These are phyloP conservation scores for Euclidium syriacum DNA, from an alignment of 345 rosid genomes.

Conservation along the genomic window DNA sequence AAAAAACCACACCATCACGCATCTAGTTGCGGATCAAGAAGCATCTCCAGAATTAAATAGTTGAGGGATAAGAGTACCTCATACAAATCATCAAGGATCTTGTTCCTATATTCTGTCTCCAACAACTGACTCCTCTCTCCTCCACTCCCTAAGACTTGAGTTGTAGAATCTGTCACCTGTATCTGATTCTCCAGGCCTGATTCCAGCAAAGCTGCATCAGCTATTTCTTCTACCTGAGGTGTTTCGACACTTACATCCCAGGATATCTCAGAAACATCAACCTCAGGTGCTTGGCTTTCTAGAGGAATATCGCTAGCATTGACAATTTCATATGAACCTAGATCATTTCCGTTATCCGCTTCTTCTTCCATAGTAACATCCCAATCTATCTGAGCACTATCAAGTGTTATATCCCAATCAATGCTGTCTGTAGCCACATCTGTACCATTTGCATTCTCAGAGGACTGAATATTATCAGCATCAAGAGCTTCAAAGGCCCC, in stretches of 20 bases:
- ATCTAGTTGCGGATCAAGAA: conserved; percentile 9
- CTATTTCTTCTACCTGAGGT: conserved; percentile 66
- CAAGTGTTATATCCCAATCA: conserved; percentile 94
- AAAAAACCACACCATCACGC: conserved; percentile 9
- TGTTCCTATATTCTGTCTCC: conserved; percentile 86
- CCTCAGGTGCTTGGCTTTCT: conserved; percentile 34
- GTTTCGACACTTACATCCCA: conserved; percentile 94
- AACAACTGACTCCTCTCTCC: conserved; percentile 69
- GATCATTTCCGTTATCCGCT: conserved; percentile 70
- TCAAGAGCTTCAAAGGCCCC: conserved; percentile 44
- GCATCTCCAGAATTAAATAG: not conserved
- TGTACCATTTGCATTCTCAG: conserved; percentile 40
- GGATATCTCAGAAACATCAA: conserved; percentile 57
- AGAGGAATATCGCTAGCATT: conserved; percentile 67
- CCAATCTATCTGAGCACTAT: conserved; percentile 82
- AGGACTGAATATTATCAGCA: conserved; percentile 37
- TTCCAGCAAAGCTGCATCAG: conserved; percentile 38
- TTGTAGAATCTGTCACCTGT: conserved; percentile 30
- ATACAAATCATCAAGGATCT: conserved; percentile 83
- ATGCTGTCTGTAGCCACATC: conserved; percentile 50
- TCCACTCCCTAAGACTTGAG: conserved; percentile 38
- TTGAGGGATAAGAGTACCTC: conserved; percentile 48
- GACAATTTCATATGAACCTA: conserved; percentile 88
- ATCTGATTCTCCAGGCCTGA: conserved; percentile 37
- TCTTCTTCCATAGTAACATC: conserved; percentile 83